A percentile compares a stretch with the other conserved stretches of the same genome.
Conservation (phyloP, 1,284 basidiomycete species). For the Coniferiporia sulphurascens region DNA sequence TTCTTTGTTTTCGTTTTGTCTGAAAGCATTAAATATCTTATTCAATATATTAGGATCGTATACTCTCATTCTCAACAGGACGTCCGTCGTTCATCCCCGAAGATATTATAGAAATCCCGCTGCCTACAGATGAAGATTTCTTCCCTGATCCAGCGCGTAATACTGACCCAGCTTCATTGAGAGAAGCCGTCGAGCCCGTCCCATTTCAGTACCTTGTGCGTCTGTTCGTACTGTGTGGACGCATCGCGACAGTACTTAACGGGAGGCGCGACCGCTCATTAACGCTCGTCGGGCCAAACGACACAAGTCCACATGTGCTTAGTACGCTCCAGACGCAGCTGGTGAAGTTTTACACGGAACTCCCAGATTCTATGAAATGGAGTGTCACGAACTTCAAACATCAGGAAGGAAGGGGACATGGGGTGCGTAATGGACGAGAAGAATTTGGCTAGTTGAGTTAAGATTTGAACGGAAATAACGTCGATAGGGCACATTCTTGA, state of each 20-base stretch:
- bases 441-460: not conserved
- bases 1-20: not conserved
- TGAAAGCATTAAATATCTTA: not conserved
- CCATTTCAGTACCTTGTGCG: constrained; percentile 35
- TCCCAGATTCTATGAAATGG: constrained; percentile 35
- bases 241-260: constrained; percentile 34
- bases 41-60: constrained; percentile 27
- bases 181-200: constrained; percentile 30
- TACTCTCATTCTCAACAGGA: constrained; percentile 33
- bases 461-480: too few species aligned
- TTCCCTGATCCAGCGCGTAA: constrained; percentile 32
- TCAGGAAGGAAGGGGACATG: constrained; percentile 32
- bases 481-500: constrained; percentile 21
- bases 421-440: constrained; percentile 23
- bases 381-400: constrained; percentile 36
- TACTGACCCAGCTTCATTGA: constrained; percentile 21
- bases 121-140: constrained; percentile 35
- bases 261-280: constrained; percentile 32
- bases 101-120: constrained; percentile 37
- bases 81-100: constrained; percentile 33
- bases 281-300: constrained; percentile 30
- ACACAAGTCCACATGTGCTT: constrained; percentile 26
- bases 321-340: constrained; percentile 33
- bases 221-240: constrained; percentile 37
- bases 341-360: constrained; percentile 32